These are phyloP conservation scores for Arxiozyma bovina DNA, from an alignment of 1,139 yeast genomes.

Conservation along the genomic window DNA sequence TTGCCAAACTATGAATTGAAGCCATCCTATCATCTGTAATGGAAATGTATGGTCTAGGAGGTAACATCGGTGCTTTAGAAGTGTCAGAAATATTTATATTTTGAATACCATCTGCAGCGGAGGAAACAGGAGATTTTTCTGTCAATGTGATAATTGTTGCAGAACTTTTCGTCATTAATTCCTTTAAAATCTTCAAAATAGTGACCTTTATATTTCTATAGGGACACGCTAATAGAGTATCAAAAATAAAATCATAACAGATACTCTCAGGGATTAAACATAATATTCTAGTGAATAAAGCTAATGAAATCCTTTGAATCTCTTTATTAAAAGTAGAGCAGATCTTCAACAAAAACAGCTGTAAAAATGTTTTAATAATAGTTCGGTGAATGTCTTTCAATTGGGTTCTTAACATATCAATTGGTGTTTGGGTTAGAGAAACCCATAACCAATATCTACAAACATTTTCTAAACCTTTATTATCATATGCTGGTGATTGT, in stretches of 20 bases:
- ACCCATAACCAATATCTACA: constrained; percentile 38
- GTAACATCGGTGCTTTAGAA: constrained; percentile 17
- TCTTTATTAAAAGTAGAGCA: constrained; percentile 29
- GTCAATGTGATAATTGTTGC: neutral
- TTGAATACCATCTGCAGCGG: constrained; percentile 4
- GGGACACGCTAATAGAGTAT: constrained; percentile 64
- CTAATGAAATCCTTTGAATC: constrained; percentile 31
- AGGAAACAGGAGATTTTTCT: neutral
- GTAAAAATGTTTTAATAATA: constrained; percentile 38
- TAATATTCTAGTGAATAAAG: constrained; percentile 48
- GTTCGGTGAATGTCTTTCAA: constrained; percentile 24
- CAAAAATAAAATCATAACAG: constrained; percentile 53
- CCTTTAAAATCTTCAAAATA: constrained; percentile 59
- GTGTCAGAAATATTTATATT: constrained; percentile 6
- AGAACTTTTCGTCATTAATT: constrained; percentile 36
- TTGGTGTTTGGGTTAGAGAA: constrained; percentile 31
- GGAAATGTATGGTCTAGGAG: constrained; percentile 24
- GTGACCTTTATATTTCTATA: constrained; percentile 50
- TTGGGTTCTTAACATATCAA: constrained; percentile 23
- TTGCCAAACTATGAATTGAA: constrained; percentile 23
- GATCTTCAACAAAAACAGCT: constrained; percentile 35
- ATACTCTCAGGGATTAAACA: constrained; percentile 47
- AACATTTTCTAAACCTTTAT: constrained; percentile 34
- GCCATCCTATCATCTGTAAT: constrained; percentile 28
- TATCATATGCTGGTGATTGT: constrained; percentile 20